A percentile compares a stretch with the other conserved stretches of the same genome.
Evolutionary conservation across 1,139 yeast species (phyloP).

Genomic region (Zygoascus meyerae): DNA sequence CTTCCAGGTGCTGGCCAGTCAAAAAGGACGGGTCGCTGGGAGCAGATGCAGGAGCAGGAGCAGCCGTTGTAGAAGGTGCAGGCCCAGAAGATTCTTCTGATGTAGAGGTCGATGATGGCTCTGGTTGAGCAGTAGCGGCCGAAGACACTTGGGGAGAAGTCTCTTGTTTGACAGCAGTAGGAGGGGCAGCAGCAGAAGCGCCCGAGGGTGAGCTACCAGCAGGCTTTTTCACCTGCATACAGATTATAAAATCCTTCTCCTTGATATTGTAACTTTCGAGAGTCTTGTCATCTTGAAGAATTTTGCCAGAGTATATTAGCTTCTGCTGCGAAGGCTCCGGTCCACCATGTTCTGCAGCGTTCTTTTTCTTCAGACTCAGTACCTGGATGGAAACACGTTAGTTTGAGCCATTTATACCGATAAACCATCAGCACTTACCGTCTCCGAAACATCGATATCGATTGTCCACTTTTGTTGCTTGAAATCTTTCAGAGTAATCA

Average conservation of each 20-base stretch:
- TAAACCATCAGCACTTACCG: slow-evolving; percentile 43
- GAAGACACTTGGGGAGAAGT: slow-evolving; percentile 31
- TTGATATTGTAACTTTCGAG: slow-evolving; percentile 65
- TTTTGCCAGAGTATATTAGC: slow-evolving; percentile 88
- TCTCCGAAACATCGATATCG: slow-evolving; percentile 65
- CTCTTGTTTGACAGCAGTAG: slow-evolving; percentile 30
- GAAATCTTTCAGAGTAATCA: slow-evolving; percentile 81
- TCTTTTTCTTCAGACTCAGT: slow-evolving; percentile 61
- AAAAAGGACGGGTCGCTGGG: slow-evolving; percentile 39
- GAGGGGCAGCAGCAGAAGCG: slow-evolving; percentile 23
- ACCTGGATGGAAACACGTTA: slow-evolving; percentile 38
- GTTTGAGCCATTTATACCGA: neutral
- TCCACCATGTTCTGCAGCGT: slow-evolving; percentile 63
- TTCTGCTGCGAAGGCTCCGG: slow-evolving; percentile 67
- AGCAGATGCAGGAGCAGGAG: slow-evolving; percentile 19
- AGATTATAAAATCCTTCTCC: slow-evolving; percentile 85
- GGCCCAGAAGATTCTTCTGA: slow-evolving; percentile 27
- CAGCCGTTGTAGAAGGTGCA: slow-evolving; percentile 27
- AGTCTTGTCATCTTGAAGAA: slow-evolving; percentile 75
- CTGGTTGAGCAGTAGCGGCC: slow-evolving; percentile 26
- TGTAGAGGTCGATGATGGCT: slow-evolving; percentile 24
- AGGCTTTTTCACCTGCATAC: slow-evolving; percentile 62
- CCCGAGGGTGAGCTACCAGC: slow-evolving; percentile 16
- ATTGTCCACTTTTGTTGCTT: slow-evolving; percentile 83
- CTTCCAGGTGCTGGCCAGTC: slow-evolving; percentile 59